Evolutionary conservation across 768 basidiomycete genomes (phyloP), one percentile per base, ranked within the genome.

Genomic region (Pleurotus giganteus): DNA sequence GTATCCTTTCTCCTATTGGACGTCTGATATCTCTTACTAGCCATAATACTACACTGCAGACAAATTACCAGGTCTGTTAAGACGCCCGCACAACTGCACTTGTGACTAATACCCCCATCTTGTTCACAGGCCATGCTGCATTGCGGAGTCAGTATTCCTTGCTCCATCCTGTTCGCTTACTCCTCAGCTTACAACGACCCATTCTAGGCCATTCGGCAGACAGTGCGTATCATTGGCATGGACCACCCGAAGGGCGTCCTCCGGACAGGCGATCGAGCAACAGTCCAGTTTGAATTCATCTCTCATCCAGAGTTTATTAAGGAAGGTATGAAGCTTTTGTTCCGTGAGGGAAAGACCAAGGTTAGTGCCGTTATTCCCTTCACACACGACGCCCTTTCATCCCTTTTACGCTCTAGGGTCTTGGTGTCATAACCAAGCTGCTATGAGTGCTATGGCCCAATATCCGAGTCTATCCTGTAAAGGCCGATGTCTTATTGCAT

Each of bases 271-370:
- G 97, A 99, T 65, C 83, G 94, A 28, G 92, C 94, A 2, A 94
- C 87, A 2, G 93, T 98, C n/a, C 81, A 83, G 29, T 98, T 98
- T 62, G 92, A 98, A 72, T 96, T 98, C 65, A 91, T 96, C 53
- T 87, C 90, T 12, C 88, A 89, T 52, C 88, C 92, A 0, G 96
- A 97, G 74, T 95, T 86, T 66, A 76, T 98, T 59, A 94, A 95
- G 67, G 88, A 87, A 61, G 95, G 95, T 24, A 92, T 91, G 87
- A 93, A 94, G 71, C 76, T 96, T 21, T 71, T 99, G 11, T 94
- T 98, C 68, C 78, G 96, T 36, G 97, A 98, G 70, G 96, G 95
- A 3, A 94, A 93, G 75, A 97, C 94, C 0, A 98, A 97, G 79
- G 94, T 86, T 47, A 29, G 75, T 64, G 17, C 24, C 45, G 45